phyloP scores from a whole-genome alignment of 805 yeast genomes.

The Saturnispora hagleri region DNA sequence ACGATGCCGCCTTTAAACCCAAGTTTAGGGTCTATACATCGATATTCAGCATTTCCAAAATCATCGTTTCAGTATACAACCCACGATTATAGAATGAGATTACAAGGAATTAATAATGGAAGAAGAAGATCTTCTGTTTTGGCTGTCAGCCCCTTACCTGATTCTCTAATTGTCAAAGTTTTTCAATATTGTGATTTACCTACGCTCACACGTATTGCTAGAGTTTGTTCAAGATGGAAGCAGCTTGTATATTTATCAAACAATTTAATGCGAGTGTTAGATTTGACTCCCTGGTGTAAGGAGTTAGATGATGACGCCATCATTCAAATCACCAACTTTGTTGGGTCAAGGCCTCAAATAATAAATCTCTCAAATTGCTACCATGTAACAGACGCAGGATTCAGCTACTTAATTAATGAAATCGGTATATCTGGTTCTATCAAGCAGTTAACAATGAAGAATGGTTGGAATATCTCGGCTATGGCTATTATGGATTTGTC shows the following conservation, averaged over 20 bases:
- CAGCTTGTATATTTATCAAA: conserved; percentile 52
- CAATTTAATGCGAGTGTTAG: conserved; percentile 41
- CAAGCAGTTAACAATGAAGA: conserved; percentile 46
- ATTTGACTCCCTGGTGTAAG: conserved; percentile 55
- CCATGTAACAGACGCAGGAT: conserved; percentile 70
- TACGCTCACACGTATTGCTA: conserved; percentile 48
- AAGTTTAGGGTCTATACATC: conserved; percentile 20
- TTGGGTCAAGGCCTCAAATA: conserved; percentile 53
- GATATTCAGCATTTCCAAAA: conserved; percentile 16
- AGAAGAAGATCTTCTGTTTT: conserved; percentile 49
- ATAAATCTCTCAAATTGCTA: conserved; percentile 66
- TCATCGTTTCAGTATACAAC: conserved; percentile 43
- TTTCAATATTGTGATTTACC: conserved; percentile 48
- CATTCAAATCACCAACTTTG: conserved; percentile 54
- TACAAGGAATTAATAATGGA: conserved; percentile 35
- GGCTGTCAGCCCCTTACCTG: conserved; percentile 52
- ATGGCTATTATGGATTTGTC: conserved; percentile 77
- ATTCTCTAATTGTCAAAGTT: conserved; percentile 43
- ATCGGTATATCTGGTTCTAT: conserved; percentile 59
- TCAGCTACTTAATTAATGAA: conserved; percentile 60
- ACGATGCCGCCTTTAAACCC: conserved; percentile 23
- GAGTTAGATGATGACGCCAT: conserved; percentile 49
- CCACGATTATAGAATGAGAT: conserved; percentile 43
- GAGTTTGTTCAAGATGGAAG: conserved; percentile 60
- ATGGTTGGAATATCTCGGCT: conserved; percentile 71